A percentile compares a stretch with the other conserved stretches of the same genome.
Conservation (phyloP, 23 red algal species). For the Gracilariopsis chorda region DNA sequence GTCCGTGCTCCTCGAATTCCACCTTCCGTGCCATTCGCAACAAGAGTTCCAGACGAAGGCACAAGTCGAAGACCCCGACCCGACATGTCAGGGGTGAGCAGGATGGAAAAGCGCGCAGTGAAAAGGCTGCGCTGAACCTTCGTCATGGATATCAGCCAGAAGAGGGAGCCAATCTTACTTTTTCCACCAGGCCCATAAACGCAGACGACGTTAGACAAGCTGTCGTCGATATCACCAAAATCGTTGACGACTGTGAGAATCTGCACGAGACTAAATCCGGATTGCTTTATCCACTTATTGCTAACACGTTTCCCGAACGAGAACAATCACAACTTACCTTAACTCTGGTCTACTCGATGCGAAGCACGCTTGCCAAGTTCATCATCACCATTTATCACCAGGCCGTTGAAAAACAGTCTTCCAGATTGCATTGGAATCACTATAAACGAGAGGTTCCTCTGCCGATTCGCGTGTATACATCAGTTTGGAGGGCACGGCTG, state of each 20-base stretch:
- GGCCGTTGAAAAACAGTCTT: constrained; percentile 19
- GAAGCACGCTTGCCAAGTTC: constrained; percentile 47
- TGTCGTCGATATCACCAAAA: neutral
- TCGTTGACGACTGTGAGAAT: constrained; percentile 13
- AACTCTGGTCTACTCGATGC: constrained; percentile 38
- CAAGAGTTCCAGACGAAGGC: neutral
- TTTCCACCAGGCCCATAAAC: neutral
- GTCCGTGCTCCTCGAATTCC: neutral
- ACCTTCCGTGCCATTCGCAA: neutral
- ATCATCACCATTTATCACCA: constrained; percentile 47
- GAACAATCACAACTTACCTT: constrained; percentile 27
- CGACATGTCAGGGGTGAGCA: neutral
- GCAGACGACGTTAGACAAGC: constrained; percentile 10
- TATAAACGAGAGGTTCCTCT: constrained; percentile 58
- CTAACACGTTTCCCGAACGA: neutral
- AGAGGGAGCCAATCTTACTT: neutral
- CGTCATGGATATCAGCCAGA: constrained; percentile 7
- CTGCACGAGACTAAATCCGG: constrained; percentile 19
- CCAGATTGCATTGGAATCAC: constrained; percentile 20
- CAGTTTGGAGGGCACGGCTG: constrained; percentile 52
- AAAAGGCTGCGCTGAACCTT: constrained; percentile 7
- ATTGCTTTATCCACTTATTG: constrained; percentile 39
- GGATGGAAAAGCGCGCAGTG: neutral
- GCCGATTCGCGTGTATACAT: constrained; percentile 59
- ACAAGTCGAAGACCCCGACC: neutral